Conservation (phyloP, 2,329 filamentous ascomycete species). For the Fusarium citri region DNA sequence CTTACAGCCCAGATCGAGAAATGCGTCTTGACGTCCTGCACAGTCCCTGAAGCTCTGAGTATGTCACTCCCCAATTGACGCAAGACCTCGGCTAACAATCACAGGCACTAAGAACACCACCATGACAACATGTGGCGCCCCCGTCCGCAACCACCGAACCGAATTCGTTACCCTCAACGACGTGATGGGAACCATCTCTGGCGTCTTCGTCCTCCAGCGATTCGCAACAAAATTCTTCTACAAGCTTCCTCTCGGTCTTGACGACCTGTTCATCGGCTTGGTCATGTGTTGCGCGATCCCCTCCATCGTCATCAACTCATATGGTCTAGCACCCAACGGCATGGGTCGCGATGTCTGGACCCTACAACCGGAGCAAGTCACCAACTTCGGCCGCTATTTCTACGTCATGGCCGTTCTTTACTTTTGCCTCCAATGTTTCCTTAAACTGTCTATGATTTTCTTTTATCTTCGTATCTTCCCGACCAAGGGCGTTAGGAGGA, state of each 20-base stretch:
- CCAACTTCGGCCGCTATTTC: slow-evolving; percentile 56
- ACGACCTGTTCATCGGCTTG: slow-evolving; percentile 53
- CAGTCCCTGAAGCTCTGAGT: slow-evolving; percentile 50
- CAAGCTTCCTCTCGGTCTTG: slow-evolving; percentile 52
- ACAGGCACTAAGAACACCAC: slow-evolving; percentile 47
- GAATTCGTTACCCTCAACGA: slow-evolving; percentile 28
- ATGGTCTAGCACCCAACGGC: slow-evolving; percentile 54
- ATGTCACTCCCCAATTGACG: slow-evolving; percentile 2
- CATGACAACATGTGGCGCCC: slow-evolving; percentile 44
- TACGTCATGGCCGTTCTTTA: slow-evolving; percentile 60
- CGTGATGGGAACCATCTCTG: slow-evolving; percentile 50
- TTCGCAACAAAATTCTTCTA: slow-evolving; percentile 52
- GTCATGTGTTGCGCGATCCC: slow-evolving; percentile 47
- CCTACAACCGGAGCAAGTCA: slow-evolving; percentile 55
- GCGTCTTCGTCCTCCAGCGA: slow-evolving; percentile 56
- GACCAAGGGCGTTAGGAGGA: slow-evolving; percentile 49
- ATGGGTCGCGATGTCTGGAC: slow-evolving; percentile 65
- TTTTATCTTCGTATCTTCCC: slow-evolving; percentile 69
- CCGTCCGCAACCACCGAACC: slow-evolving; percentile 47
- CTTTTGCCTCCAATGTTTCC: slow-evolving; percentile 58
- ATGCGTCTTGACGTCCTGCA: slow-evolving; percentile 45
- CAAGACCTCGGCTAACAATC: background rate
- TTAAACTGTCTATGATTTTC: slow-evolving; percentile 64
- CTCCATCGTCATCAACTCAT: slow-evolving; percentile 47
- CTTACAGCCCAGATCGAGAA: slow-evolving; percentile 43